Evolutionary conservation across 2,329 filamentous ascomycete genomes (phyloP), one percentile per base, ranked within the genome.

Genomic region (Emydomyces testavorans): DNA sequence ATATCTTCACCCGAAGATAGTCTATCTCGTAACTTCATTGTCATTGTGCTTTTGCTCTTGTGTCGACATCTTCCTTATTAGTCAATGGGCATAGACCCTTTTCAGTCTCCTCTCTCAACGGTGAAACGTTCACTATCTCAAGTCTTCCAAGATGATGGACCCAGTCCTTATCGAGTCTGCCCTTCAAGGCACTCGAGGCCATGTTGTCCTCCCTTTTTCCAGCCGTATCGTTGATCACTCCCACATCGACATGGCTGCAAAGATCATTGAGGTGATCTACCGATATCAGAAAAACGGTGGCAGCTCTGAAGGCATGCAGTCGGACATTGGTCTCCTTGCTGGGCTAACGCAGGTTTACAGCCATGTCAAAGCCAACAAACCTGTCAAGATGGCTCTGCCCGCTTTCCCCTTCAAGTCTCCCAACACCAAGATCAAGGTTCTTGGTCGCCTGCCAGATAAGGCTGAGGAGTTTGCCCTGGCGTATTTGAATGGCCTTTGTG

Each of bases 171-270:
- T 41, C 10, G 39, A 41, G 39, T 41, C 39, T 5, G 39, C 39
- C 26, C 15, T 41, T 31, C 39, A 15, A 7, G 39, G 39, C 13
- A 41, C 26, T 29, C 39, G 23, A 8, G 39, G 39, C 23, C 39
- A 41, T 41, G 39, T 41, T 28, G 39, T 41, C 11, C 39, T 41
- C 15, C 45, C 70, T 51, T 68, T 62, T 1, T 68, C 63, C 4
- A 65, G 67, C n/a, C 66, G 68, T 10, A 66, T 70, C 32, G 65
- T 68, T 18, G 68, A 67, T 2, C 66, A 69, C 49, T 66, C 62
- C 3, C 68, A 68, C 32, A 69, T 70, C 15, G 67, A 70, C 21
- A 67, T 66, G 60, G 65, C 65, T 3, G 58, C 59, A 4, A 69
- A 65, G 23, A 28, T 41, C 26, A 41, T 41, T 28, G 39, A 41